These are phyloP conservation scores for Schizosaccharomyces japonicus DNA, from an alignment of 805 yeast genomes.

Conservation along the genomic window DNA sequence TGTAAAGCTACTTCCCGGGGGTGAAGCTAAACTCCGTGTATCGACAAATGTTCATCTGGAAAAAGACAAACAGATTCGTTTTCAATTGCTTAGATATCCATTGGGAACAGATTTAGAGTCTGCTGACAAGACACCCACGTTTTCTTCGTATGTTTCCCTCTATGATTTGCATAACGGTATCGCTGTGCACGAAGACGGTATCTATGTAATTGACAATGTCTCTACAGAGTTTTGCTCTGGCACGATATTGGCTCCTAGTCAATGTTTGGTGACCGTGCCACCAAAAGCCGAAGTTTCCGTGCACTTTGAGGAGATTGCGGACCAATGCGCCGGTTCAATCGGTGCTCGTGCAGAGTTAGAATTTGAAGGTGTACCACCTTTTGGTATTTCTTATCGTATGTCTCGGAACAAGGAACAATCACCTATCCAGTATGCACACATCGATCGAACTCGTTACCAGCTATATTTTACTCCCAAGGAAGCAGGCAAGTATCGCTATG, in stretches of 20 bases:
- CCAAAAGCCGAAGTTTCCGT: constrained; percentile 28
- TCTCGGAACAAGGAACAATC: constrained; percentile 18
- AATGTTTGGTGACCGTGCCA: constrained; percentile 32
- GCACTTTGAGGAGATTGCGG: constrained; percentile 35
- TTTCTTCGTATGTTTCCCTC: not conserved
- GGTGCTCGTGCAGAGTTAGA: constrained; percentile 55
- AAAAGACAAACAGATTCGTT: no score
- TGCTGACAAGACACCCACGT: not conserved
- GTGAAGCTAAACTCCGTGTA: not conserved
- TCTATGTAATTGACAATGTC: constrained; percentile 31
- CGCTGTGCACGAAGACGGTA: constrained; percentile 23
- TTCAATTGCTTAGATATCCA: no score
- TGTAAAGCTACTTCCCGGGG: constrained; percentile 7
- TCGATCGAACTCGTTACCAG: constrained; percentile 23
- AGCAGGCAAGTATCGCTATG: constrained; percentile 63
- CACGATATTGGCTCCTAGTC: constrained; percentile 30
- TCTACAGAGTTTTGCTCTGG: constrained; percentile 46
- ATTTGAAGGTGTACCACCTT: constrained; percentile 63
- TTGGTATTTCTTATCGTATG: constrained; percentile 36
- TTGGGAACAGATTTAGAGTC: not conserved
- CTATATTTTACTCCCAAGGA: constrained; percentile 50
- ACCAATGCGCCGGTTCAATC: constrained; percentile 76
- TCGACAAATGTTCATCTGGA: not conserved
- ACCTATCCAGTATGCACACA: constrained; percentile 14
- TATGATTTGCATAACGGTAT: no score